Base-by-base conservation (phyloP, 2,329 filamentous ascomycete species). In the Pseudogymnoascus sp. region DNA sequence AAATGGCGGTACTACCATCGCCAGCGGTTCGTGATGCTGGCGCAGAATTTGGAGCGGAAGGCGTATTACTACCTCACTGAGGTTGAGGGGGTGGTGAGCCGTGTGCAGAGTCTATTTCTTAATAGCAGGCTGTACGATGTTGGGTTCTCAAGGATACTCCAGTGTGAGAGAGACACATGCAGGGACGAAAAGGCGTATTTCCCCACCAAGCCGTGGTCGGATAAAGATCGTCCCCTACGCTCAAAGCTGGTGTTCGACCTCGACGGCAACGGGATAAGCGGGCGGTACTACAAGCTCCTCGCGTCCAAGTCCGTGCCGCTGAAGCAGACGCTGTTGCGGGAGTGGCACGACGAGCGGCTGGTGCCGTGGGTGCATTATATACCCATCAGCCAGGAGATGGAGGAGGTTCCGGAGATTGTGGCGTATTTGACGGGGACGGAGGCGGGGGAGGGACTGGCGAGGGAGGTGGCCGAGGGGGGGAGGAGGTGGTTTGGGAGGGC, bases 301-400 rank as follows among this genome's bases (percentile, higher is more conserved):
- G 79, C 82, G 21, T 88, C 84, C 19, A 88, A 83, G 0, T 85
- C 83, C 3, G 74, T 91, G 8, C 87, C 88, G 0, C 82, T 93
- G 76, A 92, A 92, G 77, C 83, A 87, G 2, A 90, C 89, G 0
- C 76, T 92, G 28, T 92, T 85, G 75, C 80, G 83, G 10, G 90
- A 92, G 73, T 93, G 89, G 90, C 89, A 92, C 71, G 89, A 92
- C 72, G 81, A 80, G 60, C 81, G 90, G 1, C 78, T 93, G 2
- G 77, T 90, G 1, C 81, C 88, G 0, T 93, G 90, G 89, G 84
- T 85, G 70, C 90, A 92, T 74, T 92, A 90, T 69, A 85, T 91
- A 3, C 90, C 90, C 10, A 87, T 92, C 83, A 87, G 91, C 72
- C 88, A 83, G 70, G 83, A 85, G 0, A 90, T 86, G 69, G 76